Evolutionary conservation across 129 eudicot genomes (phyloP), one percentile per base, ranked within the genome.

Genomic region (Solidago caesia): DNA sequence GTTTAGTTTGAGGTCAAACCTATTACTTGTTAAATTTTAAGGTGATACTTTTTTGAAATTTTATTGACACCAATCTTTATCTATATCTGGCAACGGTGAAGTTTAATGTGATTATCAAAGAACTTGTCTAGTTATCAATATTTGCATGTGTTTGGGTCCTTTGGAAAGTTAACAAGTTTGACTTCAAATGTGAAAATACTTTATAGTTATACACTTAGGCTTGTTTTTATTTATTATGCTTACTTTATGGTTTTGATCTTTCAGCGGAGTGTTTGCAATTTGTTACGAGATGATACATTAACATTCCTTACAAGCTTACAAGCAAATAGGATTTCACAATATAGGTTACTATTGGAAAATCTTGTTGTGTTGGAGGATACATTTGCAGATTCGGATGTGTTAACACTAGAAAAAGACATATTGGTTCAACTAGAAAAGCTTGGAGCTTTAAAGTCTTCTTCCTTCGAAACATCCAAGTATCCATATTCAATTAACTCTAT

Each of bases 361-460:
- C 88, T 92, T 64, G 79, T 79, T 82, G 67, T 64, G 49, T 80
- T 92, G 81, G 98, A 92, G 77, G 73, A 83, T 26, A 82, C 87
- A 43, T 82, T 89, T 77, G 70, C 84, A 42, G 89, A 86, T 82
- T 85, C 92, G 39, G 82, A 87, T 44, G 80, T 70, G 75, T 72
- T 72, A 78, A 79, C 75, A 67, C 55, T 92, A 82, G 96, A 92
- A 78, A 82, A 71, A 43, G 89, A 92, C 75, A 92, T 92, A 79
- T 74, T 89, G 71, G 80, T 75, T 51, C 98, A 89, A 67, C 67
- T 92, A 84, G 92, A 83, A 77, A 86, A 90, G 82, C 85, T 92
- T 44, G 98, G 98, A 60, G 98, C 98, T 85, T 84, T 88, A 39
- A 75, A 79, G 16, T 80, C 87, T 48, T 79, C 83, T 70, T 84